Conservation (phyloP, 768 basidiomycete genomes). For the Pulveroboletus sp. region DNA sequence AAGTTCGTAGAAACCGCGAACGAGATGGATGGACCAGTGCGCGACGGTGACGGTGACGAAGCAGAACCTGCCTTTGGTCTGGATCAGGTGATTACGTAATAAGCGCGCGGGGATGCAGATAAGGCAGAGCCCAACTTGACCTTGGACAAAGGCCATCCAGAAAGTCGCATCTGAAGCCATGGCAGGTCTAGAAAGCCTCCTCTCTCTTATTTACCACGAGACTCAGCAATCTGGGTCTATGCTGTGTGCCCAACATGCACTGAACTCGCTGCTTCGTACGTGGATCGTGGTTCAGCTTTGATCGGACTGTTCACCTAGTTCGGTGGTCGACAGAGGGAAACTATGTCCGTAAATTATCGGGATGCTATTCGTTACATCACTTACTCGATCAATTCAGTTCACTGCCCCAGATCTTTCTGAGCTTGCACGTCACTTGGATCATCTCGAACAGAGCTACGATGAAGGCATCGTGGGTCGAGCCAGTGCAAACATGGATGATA, state of each 20-base stretch:
- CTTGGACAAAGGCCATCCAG: constrained; percentile 12
- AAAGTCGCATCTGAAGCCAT: constrained; percentile 32
- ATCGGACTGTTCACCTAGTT: constrained; percentile 35
- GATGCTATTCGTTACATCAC: not conserved
- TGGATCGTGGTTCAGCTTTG: constrained; percentile 33
- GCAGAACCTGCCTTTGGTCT: not conserved
- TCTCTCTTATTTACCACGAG: constrained; percentile 69
- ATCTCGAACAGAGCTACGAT: constrained; percentile 57
- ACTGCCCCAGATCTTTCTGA: constrained; percentile 73
- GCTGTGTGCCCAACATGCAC: constrained; percentile 84
- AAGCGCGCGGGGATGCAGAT: constrained; percentile 27
- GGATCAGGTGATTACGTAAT: constrained; percentile 24
- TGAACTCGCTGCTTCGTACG: constrained; percentile 74
- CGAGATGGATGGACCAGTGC: not conserved
- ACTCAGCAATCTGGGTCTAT: constrained; percentile 72
- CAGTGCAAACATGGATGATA: constrained; percentile 89
- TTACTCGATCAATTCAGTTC: constrained; percentile 46
- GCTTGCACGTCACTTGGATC: constrained; percentile 66
- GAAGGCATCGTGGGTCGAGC: constrained; percentile 38
- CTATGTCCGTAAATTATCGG: constrained; percentile 38
- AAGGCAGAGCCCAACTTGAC: constrained; percentile 11
- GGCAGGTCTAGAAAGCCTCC: constrained; percentile 54
- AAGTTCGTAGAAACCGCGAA: not conserved
- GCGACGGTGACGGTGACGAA: not conserved
- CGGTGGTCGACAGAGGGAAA: constrained; percentile 35